Conservation (phyloP, 1,139 yeast genomes). For the Debaryomycetaceae sp. region DNA sequence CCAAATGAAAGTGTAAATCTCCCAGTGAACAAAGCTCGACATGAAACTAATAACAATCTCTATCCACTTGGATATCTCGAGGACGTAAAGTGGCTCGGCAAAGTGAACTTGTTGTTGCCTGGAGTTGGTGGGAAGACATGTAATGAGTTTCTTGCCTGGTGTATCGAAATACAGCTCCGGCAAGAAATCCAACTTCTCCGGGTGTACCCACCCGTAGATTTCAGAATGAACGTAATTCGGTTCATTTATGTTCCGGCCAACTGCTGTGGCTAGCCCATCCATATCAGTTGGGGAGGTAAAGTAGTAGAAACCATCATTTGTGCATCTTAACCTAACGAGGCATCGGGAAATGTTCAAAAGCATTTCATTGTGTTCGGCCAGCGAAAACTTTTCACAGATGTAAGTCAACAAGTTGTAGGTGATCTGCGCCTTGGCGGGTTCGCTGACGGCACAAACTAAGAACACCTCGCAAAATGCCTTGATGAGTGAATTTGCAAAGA, state of each 20-base stretch:
- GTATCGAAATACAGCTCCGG: conserved; percentile 37
- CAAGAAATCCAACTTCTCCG: conserved; percentile 50
- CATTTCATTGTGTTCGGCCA: conserved; percentile 24
- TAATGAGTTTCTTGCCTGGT: conserved; percentile 16
- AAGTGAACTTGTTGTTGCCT: conserved; percentile 1
- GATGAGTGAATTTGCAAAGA: conserved; percentile 22
- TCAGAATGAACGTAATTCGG: conserved; percentile 14
- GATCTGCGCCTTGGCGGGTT: conserved; percentile 26
- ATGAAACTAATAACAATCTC: conserved; percentile 46
- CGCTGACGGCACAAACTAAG: conserved; percentile 19
- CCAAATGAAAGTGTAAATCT: conserved; percentile 60
- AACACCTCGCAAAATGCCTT: conserved; percentile 32
- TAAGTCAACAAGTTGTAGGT: conserved; percentile 18
- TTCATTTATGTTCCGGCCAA: conserved; percentile 43
- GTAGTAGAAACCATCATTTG: conserved; percentile 43
- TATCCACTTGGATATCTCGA: conserved; percentile 54
- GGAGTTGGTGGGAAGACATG: conserved; percentile 3
- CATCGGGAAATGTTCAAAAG: conserved; percentile 50
- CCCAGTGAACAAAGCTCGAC: conserved; percentile 64
- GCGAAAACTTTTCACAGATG: conserved; percentile 25
- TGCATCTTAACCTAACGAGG: conserved; percentile 52
- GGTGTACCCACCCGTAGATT: conserved; percentile 55
- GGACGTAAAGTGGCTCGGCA: conserved; percentile 11
- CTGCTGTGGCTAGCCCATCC: conserved; percentile 61
- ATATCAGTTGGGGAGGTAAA: conserved; percentile 57